Conservation (phyloP, 345 rosid species). For the Populus davidiana region DNA sequence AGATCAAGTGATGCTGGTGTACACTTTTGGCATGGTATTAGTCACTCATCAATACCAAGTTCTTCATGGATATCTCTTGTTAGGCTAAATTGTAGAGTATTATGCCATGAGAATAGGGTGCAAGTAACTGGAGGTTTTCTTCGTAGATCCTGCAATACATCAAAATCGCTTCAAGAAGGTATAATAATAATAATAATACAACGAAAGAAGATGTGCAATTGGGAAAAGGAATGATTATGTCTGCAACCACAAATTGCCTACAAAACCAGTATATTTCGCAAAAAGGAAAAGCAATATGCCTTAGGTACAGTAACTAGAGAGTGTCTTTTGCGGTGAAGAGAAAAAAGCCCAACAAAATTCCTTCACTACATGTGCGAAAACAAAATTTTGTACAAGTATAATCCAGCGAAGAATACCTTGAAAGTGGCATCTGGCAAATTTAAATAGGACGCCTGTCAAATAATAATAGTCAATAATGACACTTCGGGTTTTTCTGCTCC, state of each 20-base stretch:
- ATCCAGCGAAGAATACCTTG: conserved; percentile 44
- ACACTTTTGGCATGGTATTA: not conserved
- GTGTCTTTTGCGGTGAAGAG: not conserved
- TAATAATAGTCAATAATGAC: conserved; percentile 6
- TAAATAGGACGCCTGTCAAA: conserved; percentile 76
- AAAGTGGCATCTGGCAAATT: conserved; percentile 91
- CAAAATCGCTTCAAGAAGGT: not conserved
- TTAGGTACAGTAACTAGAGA: no score
- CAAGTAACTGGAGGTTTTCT: conserved; percentile 97
- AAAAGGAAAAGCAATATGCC: no score
- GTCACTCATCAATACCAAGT: conserved; percentile 79
- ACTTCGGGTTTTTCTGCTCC: no score
- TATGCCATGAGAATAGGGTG: conserved; percentile 92
- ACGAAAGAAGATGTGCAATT: no score
- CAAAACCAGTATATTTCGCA: not conserved
- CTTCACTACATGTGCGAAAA: not conserved
- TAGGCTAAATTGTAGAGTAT: conserved; percentile 81
- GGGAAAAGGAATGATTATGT: not conserved
- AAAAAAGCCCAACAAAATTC: no score
- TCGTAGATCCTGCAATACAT: conserved; percentile 69
- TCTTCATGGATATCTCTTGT: conserved; percentile 89
- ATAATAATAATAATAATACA: no score
- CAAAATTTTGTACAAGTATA: not conserved
- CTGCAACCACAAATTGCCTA: not conserved
- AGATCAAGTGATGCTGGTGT: not conserved